These are phyloP conservation scores for Scheffersomyces parashehatae DNA, from an alignment of 1,139 yeast genomes.

Conservation along the genomic window DNA sequence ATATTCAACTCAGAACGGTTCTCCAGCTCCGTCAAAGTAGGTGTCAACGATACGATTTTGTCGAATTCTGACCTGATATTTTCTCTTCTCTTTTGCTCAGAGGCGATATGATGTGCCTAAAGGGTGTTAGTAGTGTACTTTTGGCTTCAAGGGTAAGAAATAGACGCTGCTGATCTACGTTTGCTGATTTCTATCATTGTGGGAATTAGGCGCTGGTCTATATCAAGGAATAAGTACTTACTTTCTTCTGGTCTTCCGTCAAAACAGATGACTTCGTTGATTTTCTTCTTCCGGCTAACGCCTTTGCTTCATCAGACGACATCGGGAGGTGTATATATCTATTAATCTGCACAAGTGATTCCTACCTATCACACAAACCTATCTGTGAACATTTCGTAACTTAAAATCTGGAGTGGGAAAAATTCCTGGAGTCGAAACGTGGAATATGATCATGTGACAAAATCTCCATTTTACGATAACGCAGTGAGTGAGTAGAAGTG, in stretches of 20 bases:
- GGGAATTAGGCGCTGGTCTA: too few species aligned
- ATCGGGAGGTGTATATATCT: not conserved
- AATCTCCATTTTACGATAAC: too few species aligned
- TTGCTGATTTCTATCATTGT: too few species aligned
- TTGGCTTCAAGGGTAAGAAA: too few species aligned
- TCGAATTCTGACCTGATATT: slow-evolving; percentile 50
- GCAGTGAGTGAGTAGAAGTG: too few species aligned
- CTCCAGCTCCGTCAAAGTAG: slow-evolving; percentile 42
- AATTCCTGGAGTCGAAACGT: too few species aligned
- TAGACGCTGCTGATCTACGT: too few species aligned
- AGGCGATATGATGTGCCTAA: slow-evolving; percentile 52
- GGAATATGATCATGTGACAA: too few species aligned
- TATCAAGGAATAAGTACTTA: slow-evolving; percentile 17
- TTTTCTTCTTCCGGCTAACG: slow-evolving; percentile 7
- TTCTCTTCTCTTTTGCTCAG: slow-evolving; percentile 50
- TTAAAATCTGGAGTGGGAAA: too few species aligned
- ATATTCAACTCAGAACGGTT: slow-evolving; percentile 48
- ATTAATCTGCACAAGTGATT: not conserved
- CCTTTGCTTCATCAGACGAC: slow-evolving; percentile 3
- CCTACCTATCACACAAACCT: too few species aligned
- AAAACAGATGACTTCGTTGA: slow-evolving; percentile 32
- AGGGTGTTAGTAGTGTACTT: slow-evolving; percentile 5
- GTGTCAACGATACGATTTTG: slow-evolving; percentile 44
- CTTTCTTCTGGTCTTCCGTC: slow-evolving; percentile 49
- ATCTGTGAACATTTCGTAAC: too few species aligned